Conservation (phyloP, 2,329 filamentous ascomycete species). For the Epichloe bromicola region DNA sequence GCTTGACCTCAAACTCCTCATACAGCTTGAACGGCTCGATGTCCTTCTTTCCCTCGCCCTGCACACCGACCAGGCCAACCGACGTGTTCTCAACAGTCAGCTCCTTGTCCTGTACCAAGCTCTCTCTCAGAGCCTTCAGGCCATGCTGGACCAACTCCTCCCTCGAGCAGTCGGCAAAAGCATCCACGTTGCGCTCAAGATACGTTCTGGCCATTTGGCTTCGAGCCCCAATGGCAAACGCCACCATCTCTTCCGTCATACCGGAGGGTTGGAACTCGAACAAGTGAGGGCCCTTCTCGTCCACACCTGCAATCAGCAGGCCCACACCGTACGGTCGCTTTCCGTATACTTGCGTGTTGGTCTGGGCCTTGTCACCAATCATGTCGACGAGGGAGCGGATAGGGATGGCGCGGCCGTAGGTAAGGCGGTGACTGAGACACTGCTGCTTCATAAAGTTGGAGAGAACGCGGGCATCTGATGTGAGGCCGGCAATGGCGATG, state of each 20-base stretch:
- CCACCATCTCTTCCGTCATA: conserved; percentile 93
- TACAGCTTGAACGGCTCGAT: conserved; percentile 80
- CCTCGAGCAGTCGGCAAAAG: conserved; percentile 61
- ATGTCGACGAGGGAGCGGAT: conserved; percentile 78
- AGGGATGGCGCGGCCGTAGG: conserved; percentile 87
- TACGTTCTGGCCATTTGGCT: conserved; percentile 98
- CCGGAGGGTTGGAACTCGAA: conserved; percentile 97
- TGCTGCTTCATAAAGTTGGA: conserved; percentile 99
- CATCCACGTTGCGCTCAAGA: conserved; percentile 79
- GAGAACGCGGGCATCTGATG: conserved; percentile 93
- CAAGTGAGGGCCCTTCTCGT: conserved; percentile 85
- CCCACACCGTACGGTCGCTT: conserved; percentile 94
- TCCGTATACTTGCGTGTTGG: conserved; percentile 95
- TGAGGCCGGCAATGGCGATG: conserved; percentile 89
- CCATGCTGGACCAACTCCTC: conserved; percentile 89
- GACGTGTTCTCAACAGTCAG: conserved; percentile 95
- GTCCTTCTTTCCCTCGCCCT: conserved; percentile 34
- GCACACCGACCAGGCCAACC: conserved; percentile 65
- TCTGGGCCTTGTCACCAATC: conserved; percentile 93
- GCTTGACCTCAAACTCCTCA: conserved; percentile 76
- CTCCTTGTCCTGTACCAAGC: conserved; percentile 91
- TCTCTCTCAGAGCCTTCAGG: conserved; percentile 85
- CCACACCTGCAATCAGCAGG: conserved; percentile 81
- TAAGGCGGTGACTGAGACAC: conserved; percentile 87
- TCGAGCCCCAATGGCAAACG: conserved; percentile 88